These are phyloP conservation scores for Fraxinus quadrangulata DNA, from an alignment of 257 asterid species.

Conservation along the genomic window DNA sequence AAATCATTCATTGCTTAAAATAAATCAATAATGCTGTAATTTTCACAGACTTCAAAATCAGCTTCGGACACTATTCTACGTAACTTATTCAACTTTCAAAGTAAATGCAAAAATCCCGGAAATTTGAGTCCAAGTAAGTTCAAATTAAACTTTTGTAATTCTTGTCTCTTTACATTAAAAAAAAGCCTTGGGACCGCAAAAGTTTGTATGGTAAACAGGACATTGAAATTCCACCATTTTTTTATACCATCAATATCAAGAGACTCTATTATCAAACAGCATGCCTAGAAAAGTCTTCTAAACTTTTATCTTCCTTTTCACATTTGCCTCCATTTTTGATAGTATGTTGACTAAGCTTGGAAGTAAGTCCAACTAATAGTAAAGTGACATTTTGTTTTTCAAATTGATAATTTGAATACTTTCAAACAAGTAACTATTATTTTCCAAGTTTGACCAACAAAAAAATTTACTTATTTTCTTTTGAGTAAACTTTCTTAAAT, in stretches of 20 bases:
- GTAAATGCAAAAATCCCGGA: conserved; percentile 26
- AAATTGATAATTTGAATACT: too few relatives aligned
- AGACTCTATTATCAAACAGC: conserved; percentile 39
- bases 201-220: conserved; percentile 32
- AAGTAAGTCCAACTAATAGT: neutral
- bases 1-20: conserved; percentile 12
- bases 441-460: neutral
- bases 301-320: conserved; percentile 43
- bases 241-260: conserved; percentile 38
- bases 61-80: conserved; percentile 24
- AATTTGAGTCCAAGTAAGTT: conserved; percentile 50
- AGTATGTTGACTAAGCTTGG: neutral
- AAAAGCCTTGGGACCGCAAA: conserved; percentile 50
- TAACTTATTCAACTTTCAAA: conserved; percentile 30
- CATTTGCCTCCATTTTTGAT: conserved; percentile 29
- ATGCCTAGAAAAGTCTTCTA: conserved; percentile 30
- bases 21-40: conserved; percentile 8
- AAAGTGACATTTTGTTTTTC: neutral
- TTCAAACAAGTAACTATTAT: too few relatives aligned
- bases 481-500: neutral
- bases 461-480: neutral
- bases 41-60: conserved; percentile 38
- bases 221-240: conserved; percentile 25
- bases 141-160: conserved; percentile 56
- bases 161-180: conserved; percentile 53